Conservation (phyloP, 2,329 filamentous ascomycete genomes). For the Sporothrix pallida region DNA sequence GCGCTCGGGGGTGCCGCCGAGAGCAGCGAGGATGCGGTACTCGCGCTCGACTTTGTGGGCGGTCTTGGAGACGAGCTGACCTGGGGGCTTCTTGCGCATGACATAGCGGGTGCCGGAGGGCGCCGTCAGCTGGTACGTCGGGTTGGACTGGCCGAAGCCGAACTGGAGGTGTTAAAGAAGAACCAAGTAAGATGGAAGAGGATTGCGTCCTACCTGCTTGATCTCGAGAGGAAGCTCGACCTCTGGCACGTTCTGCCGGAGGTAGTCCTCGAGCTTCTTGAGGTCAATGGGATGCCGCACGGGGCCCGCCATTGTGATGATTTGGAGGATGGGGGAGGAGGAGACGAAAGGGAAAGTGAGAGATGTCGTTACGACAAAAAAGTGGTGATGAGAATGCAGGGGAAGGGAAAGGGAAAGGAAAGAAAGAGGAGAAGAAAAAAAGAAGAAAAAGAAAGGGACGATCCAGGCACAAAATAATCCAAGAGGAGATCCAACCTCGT, state of each 20-base stretch:
- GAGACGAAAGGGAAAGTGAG: not conserved
- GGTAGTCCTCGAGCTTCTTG: slow-evolving; percentile 76
- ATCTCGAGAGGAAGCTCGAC: slow-evolving; percentile 83
- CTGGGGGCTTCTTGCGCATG: slow-evolving; percentile 97
- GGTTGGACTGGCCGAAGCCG: slow-evolving; percentile 95
- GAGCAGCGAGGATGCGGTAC: slow-evolving; percentile 85
- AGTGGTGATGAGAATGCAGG: not conserved
- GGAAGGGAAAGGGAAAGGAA: not conserved
- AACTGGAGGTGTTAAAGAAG: slow-evolving; percentile 64
- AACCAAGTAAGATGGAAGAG: not conserved
- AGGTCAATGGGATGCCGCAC: slow-evolving; percentile 92
- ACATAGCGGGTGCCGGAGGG: slow-evolving; percentile 76
- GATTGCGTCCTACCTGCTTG: slow-evolving; percentile 71
- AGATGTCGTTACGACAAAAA: not conserved
- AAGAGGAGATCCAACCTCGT: not conserved
- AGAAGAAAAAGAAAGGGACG: not conserved
- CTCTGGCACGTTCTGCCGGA: slow-evolving; percentile 77
- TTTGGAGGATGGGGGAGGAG: not conserved
- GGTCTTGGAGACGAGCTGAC: slow-evolving; percentile 87
- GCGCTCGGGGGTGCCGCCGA: slow-evolving; percentile 54
- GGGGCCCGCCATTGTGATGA: slow-evolving; percentile 72
- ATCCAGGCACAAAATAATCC: slow-evolving; percentile 14
- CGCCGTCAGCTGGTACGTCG: slow-evolving; percentile 88
- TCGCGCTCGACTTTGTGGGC: slow-evolving; percentile 97
- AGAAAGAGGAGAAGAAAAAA: not conserved